Base-by-base conservation (phyloP, 2,329 filamentous ascomycete species). In the Dactylonectria macrodidyma region DNA sequence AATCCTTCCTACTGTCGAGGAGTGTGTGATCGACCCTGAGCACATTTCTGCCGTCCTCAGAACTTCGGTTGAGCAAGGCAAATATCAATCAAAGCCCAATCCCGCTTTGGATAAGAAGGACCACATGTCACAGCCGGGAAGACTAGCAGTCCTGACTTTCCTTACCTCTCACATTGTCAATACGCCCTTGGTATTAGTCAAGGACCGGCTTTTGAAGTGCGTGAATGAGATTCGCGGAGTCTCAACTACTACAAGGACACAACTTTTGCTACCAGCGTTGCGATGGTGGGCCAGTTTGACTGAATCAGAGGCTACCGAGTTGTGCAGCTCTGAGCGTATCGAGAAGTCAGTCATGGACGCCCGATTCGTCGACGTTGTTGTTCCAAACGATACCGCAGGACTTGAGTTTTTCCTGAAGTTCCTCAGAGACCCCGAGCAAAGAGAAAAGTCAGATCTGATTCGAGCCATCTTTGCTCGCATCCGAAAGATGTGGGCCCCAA, bases 1-100 rank as follows among this genome's bases (percentile, higher is more conserved):
- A 44, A 81, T 98, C n/a, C 79, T 94, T 22, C 93, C 93, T 0
- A 89, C 88, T 2, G 82, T 97, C 10, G 95, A 98, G 80, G 96
- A 98, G 80, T 97, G 92, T 75, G 87, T 95, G 3, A 88, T 98
- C 72, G 95, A 98, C 77, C 84, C 89, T 4, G 88, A 87, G 33
- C 91, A 96, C 68, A 86, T 97, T 51, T 83, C 87, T 30, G 88
- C 88, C 22, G 87, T 91, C 2, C 79, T 97, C 5, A 82, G 82
- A 52, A 73, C 77, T 6, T 74, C 77, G 11, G 79, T 84, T 57
- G 81, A 83, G 68, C 79, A 80, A 38, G 82, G 84, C 19, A 84
- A 81, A 71, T 83, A 82, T 34, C 76, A 78, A 34, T 67, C 70
- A 14, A 73, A 77, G 22, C 78, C 80, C 1, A 73, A 76, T 14